A percentile compares a stretch with the other conserved stretches of the same genome.
phyloP scores from a whole-genome alignment of 1,284 basidiomycete genomes.

The Trametes sp. region DNA sequence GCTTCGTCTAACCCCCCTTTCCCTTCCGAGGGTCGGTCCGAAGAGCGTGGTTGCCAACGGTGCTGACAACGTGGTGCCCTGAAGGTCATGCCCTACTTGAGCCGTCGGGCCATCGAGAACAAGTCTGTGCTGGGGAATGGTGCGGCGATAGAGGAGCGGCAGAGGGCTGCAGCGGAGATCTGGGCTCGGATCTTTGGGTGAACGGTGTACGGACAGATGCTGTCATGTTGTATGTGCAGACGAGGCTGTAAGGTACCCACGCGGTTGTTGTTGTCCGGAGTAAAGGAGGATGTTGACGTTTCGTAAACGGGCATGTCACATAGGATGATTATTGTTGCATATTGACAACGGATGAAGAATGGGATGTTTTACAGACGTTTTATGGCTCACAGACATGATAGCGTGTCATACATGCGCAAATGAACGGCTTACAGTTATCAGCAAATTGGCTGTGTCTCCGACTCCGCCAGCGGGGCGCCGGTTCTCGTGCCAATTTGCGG shows the following conservation, averaged over 20 bases:
- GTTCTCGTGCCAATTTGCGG: background rate
- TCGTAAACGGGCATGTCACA: no score
- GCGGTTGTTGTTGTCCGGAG: no score
- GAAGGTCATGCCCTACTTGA: constrained; percentile 72
- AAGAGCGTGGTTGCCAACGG: background rate
- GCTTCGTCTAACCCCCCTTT: background rate
- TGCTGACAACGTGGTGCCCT: constrained; percentile 10
- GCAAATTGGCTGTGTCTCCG: no score
- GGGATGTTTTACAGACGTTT: no score
- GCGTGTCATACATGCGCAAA: no score
- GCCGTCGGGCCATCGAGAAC: constrained; percentile 74
- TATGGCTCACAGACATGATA: no score
- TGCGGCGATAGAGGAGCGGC: constrained; percentile 57
- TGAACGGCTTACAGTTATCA: no score
- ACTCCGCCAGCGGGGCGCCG: no score
- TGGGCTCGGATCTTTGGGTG: constrained; percentile 45
- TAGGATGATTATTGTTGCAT: no score
- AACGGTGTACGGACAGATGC: background rate
- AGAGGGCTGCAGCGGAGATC: constrained; percentile 50
- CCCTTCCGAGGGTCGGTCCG: background rate
- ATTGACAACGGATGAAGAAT: no score
- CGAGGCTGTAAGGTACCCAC: background rate
- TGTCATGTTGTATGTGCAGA: no score
- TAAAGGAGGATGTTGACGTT: no score
- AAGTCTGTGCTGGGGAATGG: constrained; percentile 67